These are phyloP conservation scores for Drechmeria coniospora DNA, from an alignment of 2,329 filamentous ascomycete genomes.

Conservation along the genomic window DNA sequence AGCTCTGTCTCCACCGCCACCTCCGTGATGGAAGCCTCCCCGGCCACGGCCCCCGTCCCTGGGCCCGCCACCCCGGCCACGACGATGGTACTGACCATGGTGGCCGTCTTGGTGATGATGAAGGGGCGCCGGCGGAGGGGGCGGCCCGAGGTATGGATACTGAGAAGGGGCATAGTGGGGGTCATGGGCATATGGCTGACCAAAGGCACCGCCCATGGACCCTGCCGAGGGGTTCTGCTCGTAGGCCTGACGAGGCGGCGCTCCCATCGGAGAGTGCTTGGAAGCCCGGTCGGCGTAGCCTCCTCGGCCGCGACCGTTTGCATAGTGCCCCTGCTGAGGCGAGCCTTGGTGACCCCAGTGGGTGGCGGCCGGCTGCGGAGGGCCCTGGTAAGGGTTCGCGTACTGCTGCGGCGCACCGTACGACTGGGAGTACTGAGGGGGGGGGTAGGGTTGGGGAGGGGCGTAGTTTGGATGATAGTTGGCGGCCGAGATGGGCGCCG, in stretches of 20 bases:
- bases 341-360: slow-evolving; percentile 13
- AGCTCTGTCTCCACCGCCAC: slow-evolving; percentile 27
- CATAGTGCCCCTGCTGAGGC: slow-evolving; percentile 19
- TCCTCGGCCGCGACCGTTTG: slow-evolving; percentile 23
- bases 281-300: slow-evolving; percentile 29
- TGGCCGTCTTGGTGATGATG: slow-evolving; percentile 14
- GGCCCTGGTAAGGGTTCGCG: slow-evolving; percentile 18
- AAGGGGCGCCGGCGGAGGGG: slow-evolving; percentile 17
- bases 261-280: slow-evolving; percentile 14
- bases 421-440: slow-evolving; percentile 26
- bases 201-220: slow-evolving; percentile 22
- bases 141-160: slow-evolving; percentile 24
- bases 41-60: slow-evolving; percentile 27
- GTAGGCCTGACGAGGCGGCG: slow-evolving; percentile 19
- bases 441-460: slow-evolving; percentile 35
- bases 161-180: slow-evolving; percentile 19
- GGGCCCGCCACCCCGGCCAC: slow-evolving; percentile 18
- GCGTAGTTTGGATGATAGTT: slow-evolving; percentile 46
- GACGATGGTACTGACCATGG: slow-evolving; percentile 18
- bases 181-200: slow-evolving; percentile 24
- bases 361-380: slow-evolving; percentile 10
- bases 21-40: slow-evolving; percentile 14
- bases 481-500: slow-evolving; percentile 31
- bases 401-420: slow-evolving; percentile 26
- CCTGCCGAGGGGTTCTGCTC: slow-evolving; percentile 16